Evolutionary conservation across 345 rosid species (phyloP).

Genomic region (Gossypium bickii): DNA sequence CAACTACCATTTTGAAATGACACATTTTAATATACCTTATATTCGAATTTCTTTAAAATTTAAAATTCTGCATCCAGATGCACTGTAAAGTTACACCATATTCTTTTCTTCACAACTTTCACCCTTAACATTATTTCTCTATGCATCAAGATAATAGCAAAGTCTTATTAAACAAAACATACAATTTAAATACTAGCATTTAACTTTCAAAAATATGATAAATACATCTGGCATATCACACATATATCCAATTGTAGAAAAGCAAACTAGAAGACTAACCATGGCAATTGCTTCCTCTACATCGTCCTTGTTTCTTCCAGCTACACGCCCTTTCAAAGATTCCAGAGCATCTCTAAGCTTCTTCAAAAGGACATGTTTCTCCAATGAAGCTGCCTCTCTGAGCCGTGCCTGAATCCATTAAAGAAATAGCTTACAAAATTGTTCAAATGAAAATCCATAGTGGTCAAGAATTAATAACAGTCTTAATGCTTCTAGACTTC

Average conservation of each 20-base stretch:
- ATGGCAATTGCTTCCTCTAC: constrained; percentile 89
- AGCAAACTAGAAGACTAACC: constrained; percentile 41
- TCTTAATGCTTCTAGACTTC: constrained; percentile 5
- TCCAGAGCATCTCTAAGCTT: constrained; percentile 94
- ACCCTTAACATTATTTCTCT: neutral
- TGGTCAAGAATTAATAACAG: constrained; percentile 9
- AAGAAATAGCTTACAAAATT: constrained; percentile 14
- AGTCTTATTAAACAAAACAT: neutral
- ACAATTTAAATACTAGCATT: neutral
- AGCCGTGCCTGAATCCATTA: constrained; percentile 69
- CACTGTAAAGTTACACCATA: neutral
- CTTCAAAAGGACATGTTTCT: constrained; percentile 95
- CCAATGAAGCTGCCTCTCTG: constrained; percentile 87
- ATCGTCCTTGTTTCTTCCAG: constrained; percentile 93
- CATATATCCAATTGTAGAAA: neutral
- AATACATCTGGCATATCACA: neutral
- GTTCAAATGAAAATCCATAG: neutral
- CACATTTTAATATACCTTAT: no score
- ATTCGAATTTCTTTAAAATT: no score
- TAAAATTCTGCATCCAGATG: no score
- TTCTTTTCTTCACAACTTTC: constrained; percentile 1
- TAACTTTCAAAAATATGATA: neutral
- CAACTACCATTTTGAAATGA: no score
- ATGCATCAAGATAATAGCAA: neutral
- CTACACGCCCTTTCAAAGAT: constrained; percentile 83